Base-by-base conservation (phyloP, 164 flowering plant species). In the Magnolia sinica region DNA sequence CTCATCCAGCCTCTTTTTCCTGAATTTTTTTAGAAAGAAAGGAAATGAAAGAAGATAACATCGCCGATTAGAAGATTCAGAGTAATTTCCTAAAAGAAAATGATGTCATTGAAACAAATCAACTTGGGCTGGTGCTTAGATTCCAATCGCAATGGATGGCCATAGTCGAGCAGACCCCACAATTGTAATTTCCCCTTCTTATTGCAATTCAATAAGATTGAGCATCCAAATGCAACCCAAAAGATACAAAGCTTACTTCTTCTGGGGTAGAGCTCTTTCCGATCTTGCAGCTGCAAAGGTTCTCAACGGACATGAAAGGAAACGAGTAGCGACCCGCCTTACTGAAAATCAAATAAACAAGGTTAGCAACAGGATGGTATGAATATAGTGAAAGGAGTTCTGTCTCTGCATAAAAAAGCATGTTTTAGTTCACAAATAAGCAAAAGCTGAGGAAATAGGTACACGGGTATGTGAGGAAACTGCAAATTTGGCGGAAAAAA, bases 1-100 rank as follows among this genome's bases (percentile, higher is more conserved):
- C 83, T 96, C 99, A 85, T 96, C 99, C 75, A 96, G 81, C 83
- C 99, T 91, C 87, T 68, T 88, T 82, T 87, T 96, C 91, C 97
- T 95, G 84, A 79, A 76, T 75, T 23, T 23, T 23, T 23, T 23
- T 23, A n/a, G n/a, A n/a, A n/a, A n/a, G n/a, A 66, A 18, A 52
- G 59, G 19, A 11, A 45, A 64, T n/a, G 19, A 50, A n/a, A 45
- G 76, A 49, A 20, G 29, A 37, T 10, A 13, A 20, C 45, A 37
- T 37, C 0, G 45, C 45, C 7, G 45, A 37, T 37, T 37, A 37
- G 45, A 37, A 37, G 45, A 37, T 5, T 37, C 29, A 27, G 29
- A 65, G 19, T 22, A 65, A 7, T 19, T 29, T 27, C 71, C 20
- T 7, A 3, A 65, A n/a, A 18, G 29, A 27, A 31, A 37, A 29